Conservation (phyloP, 1,284 basidiomycete species). For the Apiotrichum laibachii region DNA sequence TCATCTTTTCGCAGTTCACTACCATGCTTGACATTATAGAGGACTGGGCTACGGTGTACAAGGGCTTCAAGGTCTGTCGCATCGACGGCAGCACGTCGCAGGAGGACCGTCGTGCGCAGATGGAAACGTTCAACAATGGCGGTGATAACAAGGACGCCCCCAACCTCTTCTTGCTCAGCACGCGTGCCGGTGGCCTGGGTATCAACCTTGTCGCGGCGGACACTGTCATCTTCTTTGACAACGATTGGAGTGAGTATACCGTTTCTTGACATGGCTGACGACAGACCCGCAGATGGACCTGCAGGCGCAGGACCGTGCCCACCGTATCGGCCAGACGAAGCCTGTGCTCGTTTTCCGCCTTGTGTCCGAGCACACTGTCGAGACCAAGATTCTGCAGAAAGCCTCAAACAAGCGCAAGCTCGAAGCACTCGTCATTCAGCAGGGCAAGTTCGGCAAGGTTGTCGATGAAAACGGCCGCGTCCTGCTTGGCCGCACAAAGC, state of each 20-base stretch:
- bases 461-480: slow-evolving; percentile 57
- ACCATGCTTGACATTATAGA: slow-evolving; percentile 92
- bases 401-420: slow-evolving; percentile 84
- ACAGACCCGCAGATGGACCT: slow-evolving; percentile 92
- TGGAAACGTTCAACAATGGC: slow-evolving; percentile 78
- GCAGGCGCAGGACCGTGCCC: slow-evolving; percentile 92
- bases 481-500: slow-evolving; percentile 49
- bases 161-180: slow-evolving; percentile 82
- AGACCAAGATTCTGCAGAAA: slow-evolving; percentile 84
- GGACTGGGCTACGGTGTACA: slow-evolving; percentile 81
- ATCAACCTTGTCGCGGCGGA: slow-evolving; percentile 93
- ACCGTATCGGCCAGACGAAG: slow-evolving; percentile 89
- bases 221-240: slow-evolving; percentile 91
- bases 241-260: slow-evolving; percentile 75
- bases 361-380: slow-evolving; percentile 81
- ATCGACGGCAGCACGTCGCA: slow-evolving; percentile 84
- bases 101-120: slow-evolving; percentile 74
- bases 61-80: slow-evolving; percentile 76
- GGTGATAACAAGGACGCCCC: slow-evolving; percentile 65
- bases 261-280: neutral
- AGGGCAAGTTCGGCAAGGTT: slow-evolving; percentile 72
- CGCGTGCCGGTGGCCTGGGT: slow-evolving; percentile 85
- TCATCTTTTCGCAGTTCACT: slow-evolving; percentile 91
- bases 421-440: slow-evolving; percentile 90
- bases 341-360: slow-evolving; percentile 86